Evolutionary conservation across 2,329 filamentous ascomycete genomes (phyloP).

Genomic region (Apiospora pterosperma): DNA sequence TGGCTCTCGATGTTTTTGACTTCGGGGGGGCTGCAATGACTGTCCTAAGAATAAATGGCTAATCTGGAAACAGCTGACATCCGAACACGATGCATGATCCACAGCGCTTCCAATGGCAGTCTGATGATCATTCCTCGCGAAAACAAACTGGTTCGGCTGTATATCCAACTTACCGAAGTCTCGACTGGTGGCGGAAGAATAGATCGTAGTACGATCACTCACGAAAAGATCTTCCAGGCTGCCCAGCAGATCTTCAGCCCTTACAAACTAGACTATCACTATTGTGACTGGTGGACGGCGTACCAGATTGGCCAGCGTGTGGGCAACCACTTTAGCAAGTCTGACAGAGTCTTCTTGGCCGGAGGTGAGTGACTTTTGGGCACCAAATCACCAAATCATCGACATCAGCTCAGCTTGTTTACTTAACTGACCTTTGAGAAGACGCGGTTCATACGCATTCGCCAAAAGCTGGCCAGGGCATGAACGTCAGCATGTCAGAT

Average conservation of each 20-base stretch:
- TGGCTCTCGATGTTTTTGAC: not conserved
- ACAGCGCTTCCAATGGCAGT: slow-evolving; percentile 51
- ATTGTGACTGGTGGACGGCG: slow-evolving; percentile 59
- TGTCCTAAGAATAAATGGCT: not conserved
- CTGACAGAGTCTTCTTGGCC: slow-evolving; percentile 63
- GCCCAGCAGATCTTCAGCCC: slow-evolving; percentile 64
- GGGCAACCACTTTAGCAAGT: slow-evolving; percentile 51
- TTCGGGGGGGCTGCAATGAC: not conserved
- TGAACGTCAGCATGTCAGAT: slow-evolving; percentile 50
- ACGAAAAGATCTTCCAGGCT: slow-evolving; percentile 57
- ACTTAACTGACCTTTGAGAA: not conserved
- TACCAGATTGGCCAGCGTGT: slow-evolving; percentile 68
- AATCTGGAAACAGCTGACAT: slow-evolving; percentile 41
- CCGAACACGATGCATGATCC: slow-evolving; percentile 54
- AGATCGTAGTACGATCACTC: slow-evolving; percentile 60
- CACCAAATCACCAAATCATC: not conserved
- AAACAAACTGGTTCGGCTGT: slow-evolving; percentile 59
- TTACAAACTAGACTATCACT: slow-evolving; percentile 61
- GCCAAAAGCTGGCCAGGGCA: slow-evolving; percentile 65
- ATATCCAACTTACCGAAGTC: slow-evolving; percentile 58
- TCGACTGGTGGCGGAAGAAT: slow-evolving; percentile 43
- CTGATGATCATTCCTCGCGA: slow-evolving; percentile 65
- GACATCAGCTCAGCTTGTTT: not conserved
- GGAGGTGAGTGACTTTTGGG: slow-evolving; percentile 38
- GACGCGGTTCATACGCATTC: slow-evolving; percentile 53